Conservation (phyloP, 116 monocot genomes). For the Iris pallida region DNA sequence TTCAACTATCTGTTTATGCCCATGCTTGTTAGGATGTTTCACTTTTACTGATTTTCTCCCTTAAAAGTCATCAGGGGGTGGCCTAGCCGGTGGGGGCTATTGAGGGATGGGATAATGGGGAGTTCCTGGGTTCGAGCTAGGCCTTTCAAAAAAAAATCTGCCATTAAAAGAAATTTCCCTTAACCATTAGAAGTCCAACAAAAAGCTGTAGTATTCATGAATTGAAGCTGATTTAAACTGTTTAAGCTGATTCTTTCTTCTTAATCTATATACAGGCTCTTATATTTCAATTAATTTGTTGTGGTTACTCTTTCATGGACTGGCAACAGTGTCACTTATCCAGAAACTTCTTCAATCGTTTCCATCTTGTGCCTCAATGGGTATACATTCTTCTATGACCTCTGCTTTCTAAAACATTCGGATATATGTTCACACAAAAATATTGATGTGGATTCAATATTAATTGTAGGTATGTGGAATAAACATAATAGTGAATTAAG, state of each 20-base stretch:
- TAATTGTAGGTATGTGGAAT: too few species aligned
- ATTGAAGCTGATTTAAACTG: neutral
- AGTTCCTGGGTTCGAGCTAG: too few species aligned
- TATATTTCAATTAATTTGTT: slow-evolving; percentile 25
- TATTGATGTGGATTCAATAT: too few species aligned
- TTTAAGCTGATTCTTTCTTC: neutral
- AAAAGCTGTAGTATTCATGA: neutral
- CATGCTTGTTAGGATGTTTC: neutral
- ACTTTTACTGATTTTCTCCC: neutral
- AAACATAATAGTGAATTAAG: too few species aligned
- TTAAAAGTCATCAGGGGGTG: too few species aligned
- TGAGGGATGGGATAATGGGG: too few species aligned
- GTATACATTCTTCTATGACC: slow-evolving; percentile 27
- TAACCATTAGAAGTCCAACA: neutral
- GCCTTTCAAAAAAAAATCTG: too few species aligned
- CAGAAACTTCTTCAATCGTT: slow-evolving; percentile 68
- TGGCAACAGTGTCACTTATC: slow-evolving; percentile 52
- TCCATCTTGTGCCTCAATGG: slow-evolving; percentile 89
- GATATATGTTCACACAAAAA: neutral
- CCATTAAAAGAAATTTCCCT: too few species aligned
- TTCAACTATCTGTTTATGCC: too few species aligned
- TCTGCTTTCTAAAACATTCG: neutral
- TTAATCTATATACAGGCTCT: slow-evolving; percentile 30
- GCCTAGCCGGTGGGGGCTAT: too few species aligned
- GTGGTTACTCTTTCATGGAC: slow-evolving; percentile 66